Evolutionary conservation across 1,284 basidiomycete species (phyloP).

Genomic region (Trametes pubescens): DNA sequence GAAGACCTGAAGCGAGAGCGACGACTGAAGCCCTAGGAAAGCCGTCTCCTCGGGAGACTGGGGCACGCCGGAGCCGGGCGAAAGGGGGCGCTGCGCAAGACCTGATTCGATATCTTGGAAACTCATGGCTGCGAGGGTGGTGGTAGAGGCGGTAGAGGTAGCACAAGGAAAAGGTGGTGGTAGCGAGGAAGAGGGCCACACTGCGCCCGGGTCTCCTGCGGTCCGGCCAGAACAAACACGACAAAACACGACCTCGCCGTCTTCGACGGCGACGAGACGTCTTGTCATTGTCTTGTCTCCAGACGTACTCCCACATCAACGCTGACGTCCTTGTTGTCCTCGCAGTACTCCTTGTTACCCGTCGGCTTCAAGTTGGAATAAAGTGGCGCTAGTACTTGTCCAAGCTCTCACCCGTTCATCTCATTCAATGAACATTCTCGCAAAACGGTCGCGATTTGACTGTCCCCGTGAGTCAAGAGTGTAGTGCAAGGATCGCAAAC

Average conservation of each 20-base stretch:
- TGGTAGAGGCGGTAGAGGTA: neutral
- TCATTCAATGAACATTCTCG: no score
- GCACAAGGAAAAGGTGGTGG: constrained; percentile 8
- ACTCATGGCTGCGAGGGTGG: constrained; percentile 58
- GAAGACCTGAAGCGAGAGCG: constrained; percentile 95
- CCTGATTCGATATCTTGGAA: constrained; percentile 84
- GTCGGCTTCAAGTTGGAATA: neutral
- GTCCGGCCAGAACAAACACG: neutral
- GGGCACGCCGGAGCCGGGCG: constrained; percentile 47
- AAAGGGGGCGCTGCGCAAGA: constrained; percentile 53
- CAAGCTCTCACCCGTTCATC: no score
- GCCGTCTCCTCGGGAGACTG: constrained; percentile 73
- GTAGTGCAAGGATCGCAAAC: no score
- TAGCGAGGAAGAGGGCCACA: constrained; percentile 13
- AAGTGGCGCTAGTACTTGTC: no score
- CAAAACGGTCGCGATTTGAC: no score
- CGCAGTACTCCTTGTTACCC: neutral
- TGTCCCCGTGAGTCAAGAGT: no score
- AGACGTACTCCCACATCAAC: neutral
- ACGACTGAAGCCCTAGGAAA: constrained; percentile 84
- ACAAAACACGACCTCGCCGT: neutral
- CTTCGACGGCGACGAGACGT: neutral
- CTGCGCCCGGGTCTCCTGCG: constrained; percentile 4
- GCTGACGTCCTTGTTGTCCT: neutral
- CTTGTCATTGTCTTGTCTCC: neutral